Evolutionary conservation across 768 basidiomycete genomes (phyloP).

Genomic region (Guyanaporus albipodus): DNA sequence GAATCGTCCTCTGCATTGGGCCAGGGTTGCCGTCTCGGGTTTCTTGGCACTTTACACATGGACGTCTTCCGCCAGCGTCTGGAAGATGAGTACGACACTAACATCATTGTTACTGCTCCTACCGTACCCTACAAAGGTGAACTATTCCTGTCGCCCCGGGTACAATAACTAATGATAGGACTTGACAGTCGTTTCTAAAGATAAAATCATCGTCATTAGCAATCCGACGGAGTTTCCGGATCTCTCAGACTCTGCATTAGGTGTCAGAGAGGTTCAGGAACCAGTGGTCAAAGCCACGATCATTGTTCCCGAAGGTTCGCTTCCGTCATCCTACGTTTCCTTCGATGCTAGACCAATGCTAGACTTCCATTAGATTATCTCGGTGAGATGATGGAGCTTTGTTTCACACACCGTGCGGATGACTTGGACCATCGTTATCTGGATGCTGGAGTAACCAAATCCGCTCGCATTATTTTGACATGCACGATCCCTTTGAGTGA

Average conservation of each 20-base stretch:
- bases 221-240: slow-evolving; percentile 98
- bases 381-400: slow-evolving; percentile 95
- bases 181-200: slow-evolving; percentile 65
- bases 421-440: slow-evolving; percentile 83
- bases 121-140: slow-evolving; percentile 90
- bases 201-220: slow-evolving; percentile 63
- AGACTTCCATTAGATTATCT: slow-evolving; percentile 69
- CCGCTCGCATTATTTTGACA: slow-evolving; percentile 70
- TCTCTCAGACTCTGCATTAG: slow-evolving; percentile 50
- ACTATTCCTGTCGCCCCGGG: background rate
- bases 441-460: slow-evolving; percentile 43
- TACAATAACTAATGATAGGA: background rate
- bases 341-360: background rate
- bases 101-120: slow-evolving; percentile 92
- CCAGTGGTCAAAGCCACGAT: slow-evolving; percentile 93
- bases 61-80: slow-evolving; percentile 93
- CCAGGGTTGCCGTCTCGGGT: slow-evolving; percentile 92
- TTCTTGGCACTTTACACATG: slow-evolving; percentile 95
- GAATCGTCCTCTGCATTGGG: slow-evolving; percentile 94
- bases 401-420: slow-evolving; percentile 79
- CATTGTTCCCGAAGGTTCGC: slow-evolving; percentile 85
- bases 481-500: slow-evolving; percentile 87
- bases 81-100: slow-evolving; percentile 95
- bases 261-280: slow-evolving; percentile 79
- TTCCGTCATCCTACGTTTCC: background rate